These are phyloP conservation scores for Aegilops longissima DNA, from an alignment of 176 grass and related monocot genomes.

Conservation along the genomic window DNA sequence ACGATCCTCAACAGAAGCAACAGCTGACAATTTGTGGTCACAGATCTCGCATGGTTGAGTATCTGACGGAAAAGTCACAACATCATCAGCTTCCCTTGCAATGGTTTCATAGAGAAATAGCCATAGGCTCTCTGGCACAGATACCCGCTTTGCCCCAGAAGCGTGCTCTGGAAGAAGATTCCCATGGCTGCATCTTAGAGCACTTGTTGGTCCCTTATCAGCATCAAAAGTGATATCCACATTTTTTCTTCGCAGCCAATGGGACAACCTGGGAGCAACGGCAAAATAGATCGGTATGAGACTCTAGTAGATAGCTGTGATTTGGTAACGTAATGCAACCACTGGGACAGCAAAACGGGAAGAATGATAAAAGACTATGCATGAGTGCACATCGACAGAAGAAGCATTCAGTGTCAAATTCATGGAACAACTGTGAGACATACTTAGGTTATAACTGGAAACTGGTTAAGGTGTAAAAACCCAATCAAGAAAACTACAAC, in stretches of 20 bases:
- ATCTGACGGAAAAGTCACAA: slow-evolving; percentile 68
- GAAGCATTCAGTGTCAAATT: neutral
- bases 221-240: slow-evolving; percentile 58
- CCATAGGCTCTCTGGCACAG: slow-evolving; percentile 74
- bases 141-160: slow-evolving; percentile 83
- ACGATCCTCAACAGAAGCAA: slow-evolving; percentile 79
- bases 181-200: slow-evolving; percentile 80
- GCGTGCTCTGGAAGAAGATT: slow-evolving; percentile 81
- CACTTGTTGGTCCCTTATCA: slow-evolving; percentile 80
- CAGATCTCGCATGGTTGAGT: slow-evolving; percentile 70
- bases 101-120: slow-evolving; percentile 77
- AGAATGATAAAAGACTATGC: neutral
- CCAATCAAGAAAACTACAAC: neutral
- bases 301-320: neutral
- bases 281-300: slow-evolving; percentile 6
- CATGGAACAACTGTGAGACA: neutral
- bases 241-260: slow-evolving; percentile 92
- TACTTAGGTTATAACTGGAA: slow-evolving; percentile 18
- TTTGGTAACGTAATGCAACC: slow-evolving; percentile 26
- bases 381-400: neutral
- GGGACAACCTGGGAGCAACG: slow-evolving; percentile 59
- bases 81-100: slow-evolving; percentile 43
- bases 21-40: slow-evolving; percentile 69
- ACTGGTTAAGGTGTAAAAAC: neutral
- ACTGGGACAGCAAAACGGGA: slow-evolving; percentile 51